Evolutionary conservation across 495 filamentous ascomycete species (phyloP).

Genomic region (Recurvomyces mirabilis): DNA sequence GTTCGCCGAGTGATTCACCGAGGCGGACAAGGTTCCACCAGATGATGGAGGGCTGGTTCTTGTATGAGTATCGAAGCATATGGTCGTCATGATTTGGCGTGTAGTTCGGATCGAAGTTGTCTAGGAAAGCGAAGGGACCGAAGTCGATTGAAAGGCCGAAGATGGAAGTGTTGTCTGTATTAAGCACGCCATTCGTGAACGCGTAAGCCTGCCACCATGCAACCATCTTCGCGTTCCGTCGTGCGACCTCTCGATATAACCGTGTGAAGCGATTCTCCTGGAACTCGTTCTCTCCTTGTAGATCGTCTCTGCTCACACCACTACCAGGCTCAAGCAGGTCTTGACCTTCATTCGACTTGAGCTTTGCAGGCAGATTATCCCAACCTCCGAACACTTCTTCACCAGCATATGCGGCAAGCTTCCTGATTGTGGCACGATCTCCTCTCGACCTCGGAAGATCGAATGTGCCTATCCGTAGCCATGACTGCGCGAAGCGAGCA

Average conservation of each 20-base stretch:
- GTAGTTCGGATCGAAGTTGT: slow-evolving; percentile 87
- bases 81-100: slow-evolving; percentile 96
- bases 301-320: slow-evolving; percentile 41
- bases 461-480: slow-evolving; percentile 91
- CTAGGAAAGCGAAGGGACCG: slow-evolving; percentile 92
- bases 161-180: slow-evolving; percentile 93
- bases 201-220: slow-evolving; percentile 94
- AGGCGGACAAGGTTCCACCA: slow-evolving; percentile 98
- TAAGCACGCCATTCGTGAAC: slow-evolving; percentile 95
- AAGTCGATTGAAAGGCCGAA: slow-evolving; percentile 84
- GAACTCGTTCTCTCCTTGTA: slow-evolving; percentile 43
- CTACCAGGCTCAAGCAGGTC: slow-evolving; percentile 35
- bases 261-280: slow-evolving; percentile 73
- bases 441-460: slow-evolving; percentile 73
- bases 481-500: slow-evolving; percentile 76
- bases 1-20: slow-evolving; percentile 81
- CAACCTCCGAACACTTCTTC: slow-evolving; percentile 80
- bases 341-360: slow-evolving; percentile 34
- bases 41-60: slow-evolving; percentile 88
- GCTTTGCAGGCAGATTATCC: slow-evolving; percentile 58
- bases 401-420: slow-evolving; percentile 67
- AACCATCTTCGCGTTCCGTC: slow-evolving; percentile 77
- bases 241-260: slow-evolving; percentile 77
- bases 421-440: slow-evolving; percentile 59
- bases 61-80: slow-evolving; percentile 75